Percentiles rank a stretch among this genome's conserved stretches.
phyloP scores from a whole-genome alignment of 495 filamentous ascomycete species.

The Tuber microsphaerosporum region DNA sequence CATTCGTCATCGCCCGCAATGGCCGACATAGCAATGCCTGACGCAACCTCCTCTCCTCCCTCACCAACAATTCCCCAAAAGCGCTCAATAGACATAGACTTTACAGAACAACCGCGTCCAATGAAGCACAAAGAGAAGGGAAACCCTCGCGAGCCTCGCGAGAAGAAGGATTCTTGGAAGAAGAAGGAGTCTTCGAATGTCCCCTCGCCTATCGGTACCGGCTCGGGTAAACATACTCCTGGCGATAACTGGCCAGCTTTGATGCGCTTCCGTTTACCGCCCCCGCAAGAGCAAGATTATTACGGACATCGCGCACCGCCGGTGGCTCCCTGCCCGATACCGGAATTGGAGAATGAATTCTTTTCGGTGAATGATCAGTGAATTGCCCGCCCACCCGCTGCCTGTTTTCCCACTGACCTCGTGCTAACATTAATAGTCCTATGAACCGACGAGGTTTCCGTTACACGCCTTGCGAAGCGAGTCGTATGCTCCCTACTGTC shows the following conservation, averaged over 20 bases:
- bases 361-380: slow-evolving; percentile 61
- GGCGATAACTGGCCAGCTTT: slow-evolving; percentile 36
- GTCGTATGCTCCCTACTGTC: slow-evolving; percentile 74
- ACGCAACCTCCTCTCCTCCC: slow-evolving; percentile 27
- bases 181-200: slow-evolving; percentile 46
- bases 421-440: slow-evolving; percentile 57
- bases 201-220: slow-evolving; percentile 17
- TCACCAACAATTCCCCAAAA: slow-evolving; percentile 54
- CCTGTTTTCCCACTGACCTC: slow-evolving; percentile 38
- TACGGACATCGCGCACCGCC: slow-evolving; percentile 38
- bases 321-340: slow-evolving; percentile 21
- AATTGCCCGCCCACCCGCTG: slow-evolving; percentile 32
- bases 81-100: slow-evolving; percentile 41
- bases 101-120: slow-evolving; percentile 39
- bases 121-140: slow-evolving; percentile 49
- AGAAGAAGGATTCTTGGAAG: slow-evolving; percentile 61
- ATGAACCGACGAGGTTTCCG: slow-evolving; percentile 62
- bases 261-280: slow-evolving; percentile 53
- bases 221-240: slow-evolving; percentile 37
- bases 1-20: slow-evolving; percentile 32
- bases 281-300: slow-evolving; percentile 45
- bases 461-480: slow-evolving; percentile 85
- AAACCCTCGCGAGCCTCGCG: slow-evolving; percentile 48
- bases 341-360: slow-evolving; percentile 46
- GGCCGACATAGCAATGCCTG: slow-evolving; percentile 37